Evolutionary conservation across 805 yeast genomes (phyloP), one percentile per base, ranked within the genome.

Genomic region (Jamesozyma gamospora): DNA sequence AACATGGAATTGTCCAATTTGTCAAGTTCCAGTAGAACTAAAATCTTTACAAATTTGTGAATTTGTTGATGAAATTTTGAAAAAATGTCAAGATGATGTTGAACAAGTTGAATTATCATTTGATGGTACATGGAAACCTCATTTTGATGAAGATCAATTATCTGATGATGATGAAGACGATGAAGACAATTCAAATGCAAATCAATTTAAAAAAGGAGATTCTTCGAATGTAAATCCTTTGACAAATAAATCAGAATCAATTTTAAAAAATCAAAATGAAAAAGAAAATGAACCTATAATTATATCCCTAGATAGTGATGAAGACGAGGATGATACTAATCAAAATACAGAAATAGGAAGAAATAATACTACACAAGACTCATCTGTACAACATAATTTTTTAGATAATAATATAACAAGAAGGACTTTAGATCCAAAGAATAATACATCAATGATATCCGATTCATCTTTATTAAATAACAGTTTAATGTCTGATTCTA

Each of bases 1-100:
- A 0, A 75, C 83, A 0, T 88, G 96, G 96, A 64, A 64, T 35
- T 92, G 98, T 54, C 96, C 96, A 0, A 69, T 85, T 3, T 92
- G 98, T 56, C 73, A 72, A 45, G 63, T 62, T 4, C 53, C 55
- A 1, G 61, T 85, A 2, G 59, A 65, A 3, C 62, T 77, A 11
- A 70, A 71, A 10, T 79, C 79, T 44, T 56, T 92, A 39, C 78
- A 82, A 0, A 65, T 87, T 0, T 85, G 84, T 49, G 95, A 84
- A 45, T 92, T 75, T 55, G 72, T 82, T 36, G 52, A 58, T 30
- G 81, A 80, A n/a, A 75, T 92, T 34, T 52, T 92, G 17, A 52
- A 66, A 1, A 50, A 56, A 2, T 77, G 86, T 0, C 56, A 62
- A 2, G 71, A 66, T 2, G 74, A 74, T 10, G 74, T 72, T 2